phyloP scores from a whole-genome alignment of 768 basidiomycete species.

The Postia placenta region DNA sequence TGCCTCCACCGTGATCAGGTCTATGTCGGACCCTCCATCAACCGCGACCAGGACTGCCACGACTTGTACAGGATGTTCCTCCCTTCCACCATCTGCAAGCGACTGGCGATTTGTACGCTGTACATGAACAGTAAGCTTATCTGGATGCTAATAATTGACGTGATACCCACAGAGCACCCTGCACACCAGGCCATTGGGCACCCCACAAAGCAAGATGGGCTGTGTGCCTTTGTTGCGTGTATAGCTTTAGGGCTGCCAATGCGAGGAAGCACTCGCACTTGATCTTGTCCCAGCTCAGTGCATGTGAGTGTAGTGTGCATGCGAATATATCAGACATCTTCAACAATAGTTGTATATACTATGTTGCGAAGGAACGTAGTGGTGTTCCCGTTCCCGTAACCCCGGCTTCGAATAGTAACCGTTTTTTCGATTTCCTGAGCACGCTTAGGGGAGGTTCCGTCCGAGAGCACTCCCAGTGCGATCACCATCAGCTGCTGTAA shows the following conservation, averaged over 20 bases:
- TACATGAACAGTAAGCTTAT: too few relatives aligned
- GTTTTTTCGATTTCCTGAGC: slow-evolving; percentile 44
- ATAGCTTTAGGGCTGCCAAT: slow-evolving; percentile 56
- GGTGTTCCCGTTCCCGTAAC: slow-evolving; percentile 25
- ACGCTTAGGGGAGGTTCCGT: slow-evolving; percentile 39
- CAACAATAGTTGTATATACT: background rate
- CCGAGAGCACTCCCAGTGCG: slow-evolving; percentile 28
- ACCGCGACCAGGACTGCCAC: too few relatives aligned
- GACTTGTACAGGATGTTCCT: too few relatives aligned
- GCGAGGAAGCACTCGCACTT: slow-evolving; percentile 38
- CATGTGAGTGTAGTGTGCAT: slow-evolving; percentile 9
- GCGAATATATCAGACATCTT: slow-evolving; percentile 1
- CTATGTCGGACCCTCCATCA: too few relatives aligned
- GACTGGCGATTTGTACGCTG: background rate
- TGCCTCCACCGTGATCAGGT: too few relatives aligned
- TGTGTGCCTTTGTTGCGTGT: slow-evolving; percentile 46
- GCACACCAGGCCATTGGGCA: slow-evolving; percentile 46
- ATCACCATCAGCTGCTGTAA: background rate
- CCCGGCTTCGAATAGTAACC: slow-evolving; percentile 37
- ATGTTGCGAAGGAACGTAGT: background rate
- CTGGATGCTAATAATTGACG: background rate
- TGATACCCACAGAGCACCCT: slow-evolving; percentile 44
- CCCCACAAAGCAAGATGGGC: slow-evolving; percentile 66
- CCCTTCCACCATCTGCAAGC: too few relatives aligned
- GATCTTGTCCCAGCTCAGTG: slow-evolving; percentile 7